Evolutionary conservation across 768 basidiomycete species (phyloP).

Genomic region (Kwoniella dendrophila): DNA sequence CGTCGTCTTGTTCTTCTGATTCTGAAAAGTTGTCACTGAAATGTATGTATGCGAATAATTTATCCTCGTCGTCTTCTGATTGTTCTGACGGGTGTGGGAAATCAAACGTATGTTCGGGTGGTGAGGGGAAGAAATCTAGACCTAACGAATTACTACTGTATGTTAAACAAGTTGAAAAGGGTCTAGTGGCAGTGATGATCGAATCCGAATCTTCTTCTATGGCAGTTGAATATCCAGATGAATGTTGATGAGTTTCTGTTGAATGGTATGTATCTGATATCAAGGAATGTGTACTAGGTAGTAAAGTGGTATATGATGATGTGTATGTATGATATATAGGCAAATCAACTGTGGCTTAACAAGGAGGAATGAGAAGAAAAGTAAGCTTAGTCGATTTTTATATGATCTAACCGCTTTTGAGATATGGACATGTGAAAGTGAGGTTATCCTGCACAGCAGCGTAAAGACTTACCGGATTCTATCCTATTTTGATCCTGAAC

Average conservation of each 20-base stretch:
- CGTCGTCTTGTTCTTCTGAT: background rate
- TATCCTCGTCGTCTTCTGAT: too few relatives aligned
- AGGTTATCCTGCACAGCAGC: too few relatives aligned
- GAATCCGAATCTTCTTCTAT: background rate
- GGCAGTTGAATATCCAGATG: too few relatives aligned
- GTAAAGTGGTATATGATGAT: too few relatives aligned
- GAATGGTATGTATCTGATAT: too few relatives aligned
- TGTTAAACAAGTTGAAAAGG: conserved; percentile 12
- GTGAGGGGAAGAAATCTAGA: background rate
- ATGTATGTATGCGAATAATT: too few relatives aligned
- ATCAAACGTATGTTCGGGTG: background rate
- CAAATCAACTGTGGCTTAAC: conserved; percentile 8
- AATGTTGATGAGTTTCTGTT: too few relatives aligned
- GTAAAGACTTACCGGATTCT: conserved; percentile 6
- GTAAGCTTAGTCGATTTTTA: conserved; percentile 1
- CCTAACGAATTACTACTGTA: conserved; percentile 9
- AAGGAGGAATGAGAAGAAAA: background rate
- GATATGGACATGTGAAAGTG: too few relatives aligned
- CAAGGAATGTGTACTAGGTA: too few relatives aligned
- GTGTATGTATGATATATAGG: background rate
- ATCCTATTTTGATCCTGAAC: background rate
- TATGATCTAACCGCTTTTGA: background rate
- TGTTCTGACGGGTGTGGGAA: background rate
- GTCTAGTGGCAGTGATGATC: too few relatives aligned
- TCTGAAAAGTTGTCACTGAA: background rate